Conservation (phyloP, 192 early-diverging fungal genomes). For the Coemansia sp. region DNA sequence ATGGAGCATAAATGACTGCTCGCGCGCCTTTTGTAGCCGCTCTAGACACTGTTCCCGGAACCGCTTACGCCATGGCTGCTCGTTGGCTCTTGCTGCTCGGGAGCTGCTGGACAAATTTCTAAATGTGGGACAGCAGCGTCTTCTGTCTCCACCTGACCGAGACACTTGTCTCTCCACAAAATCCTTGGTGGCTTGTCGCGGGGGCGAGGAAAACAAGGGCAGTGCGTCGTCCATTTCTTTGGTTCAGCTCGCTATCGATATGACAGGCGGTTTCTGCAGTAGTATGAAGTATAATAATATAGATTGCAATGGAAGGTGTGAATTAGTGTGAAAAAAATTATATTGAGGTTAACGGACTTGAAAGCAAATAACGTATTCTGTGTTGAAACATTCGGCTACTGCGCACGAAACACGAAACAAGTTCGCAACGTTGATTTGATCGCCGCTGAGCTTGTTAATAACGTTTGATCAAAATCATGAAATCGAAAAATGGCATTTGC, state of each 20-base stretch:
- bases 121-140: slow-evolving; percentile 18
- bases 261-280: no score
- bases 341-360: no score
- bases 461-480: no score
- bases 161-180: slow-evolving; percentile 26
- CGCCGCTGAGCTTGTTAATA: no score
- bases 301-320: no score
- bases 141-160: slow-evolving; percentile 33
- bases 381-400: no score
- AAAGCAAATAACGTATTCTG: no score
- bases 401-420: no score
- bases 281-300: no score
- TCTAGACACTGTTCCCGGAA: slow-evolving; percentile 48
- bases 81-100: slow-evolving; percentile 26
- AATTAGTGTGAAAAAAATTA: no score
- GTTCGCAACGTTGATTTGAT: no score
- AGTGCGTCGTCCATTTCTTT: slow-evolving; percentile 50
- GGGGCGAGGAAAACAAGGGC: slow-evolving; percentile 41
- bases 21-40: slow-evolving; percentile 36
- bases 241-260: neutral
- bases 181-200: slow-evolving; percentile 20
- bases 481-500: no score
- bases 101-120: slow-evolving; percentile 40
- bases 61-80: slow-evolving; percentile 48
- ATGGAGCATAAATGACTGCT: slow-evolving; percentile 39